Evolutionary conservation across 2,329 filamentous ascomycete genomes (phyloP).

Genomic region (Cladosporium sp.): DNA sequence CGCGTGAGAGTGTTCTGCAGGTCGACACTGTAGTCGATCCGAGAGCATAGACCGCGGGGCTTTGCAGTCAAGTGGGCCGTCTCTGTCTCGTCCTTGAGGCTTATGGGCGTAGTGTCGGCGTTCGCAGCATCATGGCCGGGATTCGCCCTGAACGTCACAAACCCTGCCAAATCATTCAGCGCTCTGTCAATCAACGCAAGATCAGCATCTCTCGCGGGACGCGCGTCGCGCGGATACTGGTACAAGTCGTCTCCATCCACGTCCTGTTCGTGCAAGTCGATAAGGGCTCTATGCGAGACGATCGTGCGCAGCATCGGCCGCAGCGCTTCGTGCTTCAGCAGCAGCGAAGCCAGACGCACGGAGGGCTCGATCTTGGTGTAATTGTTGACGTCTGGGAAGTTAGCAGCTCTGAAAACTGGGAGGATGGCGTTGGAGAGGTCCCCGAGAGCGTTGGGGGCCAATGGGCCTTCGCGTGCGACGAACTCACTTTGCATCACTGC

Average conservation of each 20-base stretch:
- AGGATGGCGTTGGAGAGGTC: conserved; percentile 9
- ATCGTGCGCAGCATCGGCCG: conserved; percentile 4
- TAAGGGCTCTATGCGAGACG: background rate
- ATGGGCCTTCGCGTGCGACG: background rate
- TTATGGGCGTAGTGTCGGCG: background rate
- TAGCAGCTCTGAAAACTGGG: background rate
- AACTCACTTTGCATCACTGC: conserved; percentile 7
- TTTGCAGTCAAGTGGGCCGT: background rate
- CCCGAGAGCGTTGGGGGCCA: background rate
- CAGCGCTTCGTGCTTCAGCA: conserved; percentile 4
- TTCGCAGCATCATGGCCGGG: background rate
- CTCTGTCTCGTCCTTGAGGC: background rate
- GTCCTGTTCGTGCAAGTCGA: background rate
- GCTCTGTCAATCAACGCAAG: background rate
- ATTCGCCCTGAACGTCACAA: background rate
- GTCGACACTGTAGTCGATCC: background rate
- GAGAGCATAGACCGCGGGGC: background rate
- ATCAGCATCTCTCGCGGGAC: background rate
- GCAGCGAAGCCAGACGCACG: background rate
- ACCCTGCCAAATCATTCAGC: background rate
- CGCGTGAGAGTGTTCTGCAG: background rate
- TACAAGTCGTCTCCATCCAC: background rate
- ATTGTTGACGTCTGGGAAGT: conserved; percentile 9
- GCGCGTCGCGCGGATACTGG: background rate
- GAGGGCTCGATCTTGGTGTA: conserved; percentile 7